A percentile compares a stretch with the other conserved stretches of the same genome.
phyloP scores from a whole-genome alignment of 78 protist genomes.

The Speleostelium caveatum region DNA sequence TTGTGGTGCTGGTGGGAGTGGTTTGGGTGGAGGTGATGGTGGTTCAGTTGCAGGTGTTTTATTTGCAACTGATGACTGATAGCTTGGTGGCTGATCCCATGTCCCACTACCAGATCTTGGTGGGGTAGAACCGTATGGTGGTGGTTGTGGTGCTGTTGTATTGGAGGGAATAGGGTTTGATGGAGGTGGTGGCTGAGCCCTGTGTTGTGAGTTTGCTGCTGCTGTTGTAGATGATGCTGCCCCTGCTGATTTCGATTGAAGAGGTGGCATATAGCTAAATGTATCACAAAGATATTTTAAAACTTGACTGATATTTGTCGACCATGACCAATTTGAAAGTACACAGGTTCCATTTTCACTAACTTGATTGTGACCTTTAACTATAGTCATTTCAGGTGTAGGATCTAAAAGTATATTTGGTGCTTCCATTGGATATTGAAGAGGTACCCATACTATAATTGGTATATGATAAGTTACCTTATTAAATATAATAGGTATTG shows the following conservation, averaged over 20 bases:
- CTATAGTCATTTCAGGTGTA: slow-evolving; percentile 72
- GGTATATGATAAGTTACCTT: slow-evolving; percentile 46
- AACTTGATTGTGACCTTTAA: slow-evolving; percentile 49
- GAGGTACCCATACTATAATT: slow-evolving; percentile 44
- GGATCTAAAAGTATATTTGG: slow-evolving; percentile 53
- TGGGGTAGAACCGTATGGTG: slow-evolving; percentile 51
- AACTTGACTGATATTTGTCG: slow-evolving; percentile 19
- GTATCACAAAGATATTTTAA: slow-evolving; percentile 47
- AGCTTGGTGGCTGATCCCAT: slow-evolving; percentile 1
- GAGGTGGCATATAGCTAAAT: slow-evolving; percentile 51
- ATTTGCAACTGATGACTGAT: neutral
- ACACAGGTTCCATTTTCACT: slow-evolving; percentile 18
- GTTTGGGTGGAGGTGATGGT: slow-evolving; percentile 30
- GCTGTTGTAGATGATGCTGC: neutral
- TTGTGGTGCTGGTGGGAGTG: neutral
- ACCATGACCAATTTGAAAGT: slow-evolving; percentile 19
- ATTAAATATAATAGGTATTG: slow-evolving; percentile 65
- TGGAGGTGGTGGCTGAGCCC: neutral
- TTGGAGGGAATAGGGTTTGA: neutral
- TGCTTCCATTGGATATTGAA: slow-evolving; percentile 30
- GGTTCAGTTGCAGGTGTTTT: neutral
- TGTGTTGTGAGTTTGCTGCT: neutral
- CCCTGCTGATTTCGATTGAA: neutral
- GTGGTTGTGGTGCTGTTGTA: neutral
- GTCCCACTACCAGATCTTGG: neutral